These are phyloP conservation scores for Fusarium camptoceras DNA, from an alignment of 2,329 filamentous ascomycete genomes.

Conservation along the genomic window DNA sequence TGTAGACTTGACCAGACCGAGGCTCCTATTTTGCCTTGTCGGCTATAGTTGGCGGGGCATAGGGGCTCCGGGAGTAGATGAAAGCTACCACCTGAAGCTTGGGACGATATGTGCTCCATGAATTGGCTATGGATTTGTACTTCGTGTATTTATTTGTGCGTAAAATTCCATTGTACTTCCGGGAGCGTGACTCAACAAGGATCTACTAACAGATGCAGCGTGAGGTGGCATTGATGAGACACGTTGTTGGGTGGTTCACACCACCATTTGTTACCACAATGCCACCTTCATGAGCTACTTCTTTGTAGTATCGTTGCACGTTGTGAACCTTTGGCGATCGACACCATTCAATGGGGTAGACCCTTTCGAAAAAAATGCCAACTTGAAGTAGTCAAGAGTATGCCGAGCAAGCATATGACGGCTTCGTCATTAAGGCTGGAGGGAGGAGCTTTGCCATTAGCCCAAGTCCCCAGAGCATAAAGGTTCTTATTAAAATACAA, in stretches of 20 bases:
- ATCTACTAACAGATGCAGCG: neutral
- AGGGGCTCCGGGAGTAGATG: neutral
- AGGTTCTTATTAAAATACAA: neutral
- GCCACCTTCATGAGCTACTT: neutral
- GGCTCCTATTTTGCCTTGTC: neutral
- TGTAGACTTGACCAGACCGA: neutral
- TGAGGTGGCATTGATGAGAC: conserved; percentile 5
- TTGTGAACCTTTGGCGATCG: neutral
- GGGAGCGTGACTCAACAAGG: neutral
- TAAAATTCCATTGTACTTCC: neutral
- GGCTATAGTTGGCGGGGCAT: neutral
- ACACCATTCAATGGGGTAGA: neutral
- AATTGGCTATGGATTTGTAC: neutral
- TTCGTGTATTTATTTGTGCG: neutral
- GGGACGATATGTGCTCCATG: neutral
- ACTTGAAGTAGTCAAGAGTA: neutral
- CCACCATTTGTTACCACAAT: neutral
- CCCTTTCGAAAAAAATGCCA: neutral
- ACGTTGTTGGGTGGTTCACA: conserved; percentile 2
- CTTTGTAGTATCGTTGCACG: neutral
- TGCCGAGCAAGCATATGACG: neutral
- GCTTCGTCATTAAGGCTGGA: neutral
- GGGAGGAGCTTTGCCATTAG: neutral
- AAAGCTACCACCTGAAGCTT: neutral
- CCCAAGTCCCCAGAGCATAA: neutral